A percentile compares a stretch with the other conserved stretches of the same genome.
Evolutionary conservation across 805 yeast genomes (phyloP).

Genomic region (Lipomyces yamadae): DNA sequence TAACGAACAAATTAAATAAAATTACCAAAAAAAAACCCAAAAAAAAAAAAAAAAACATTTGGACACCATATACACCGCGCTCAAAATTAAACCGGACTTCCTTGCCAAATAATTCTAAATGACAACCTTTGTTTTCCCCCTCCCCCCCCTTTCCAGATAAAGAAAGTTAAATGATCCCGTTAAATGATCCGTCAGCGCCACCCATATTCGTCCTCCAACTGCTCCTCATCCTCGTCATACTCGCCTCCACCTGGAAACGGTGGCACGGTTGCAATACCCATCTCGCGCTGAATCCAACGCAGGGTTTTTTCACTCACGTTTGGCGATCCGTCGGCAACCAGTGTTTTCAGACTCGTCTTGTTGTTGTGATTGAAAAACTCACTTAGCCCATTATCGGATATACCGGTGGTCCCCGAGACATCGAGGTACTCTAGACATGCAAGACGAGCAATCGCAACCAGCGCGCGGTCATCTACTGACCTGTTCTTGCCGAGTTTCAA

Average conservation of each 20-base stretch:
- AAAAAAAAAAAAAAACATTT: no score
- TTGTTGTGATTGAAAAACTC: slow-evolving; percentile 6
- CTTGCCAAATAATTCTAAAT: no score
- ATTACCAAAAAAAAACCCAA: no score
- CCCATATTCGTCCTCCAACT: not conserved
- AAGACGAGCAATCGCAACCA: slow-evolving; percentile 22
- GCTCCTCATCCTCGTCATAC: not conserved
- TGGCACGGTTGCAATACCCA: not conserved
- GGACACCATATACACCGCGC: no score
- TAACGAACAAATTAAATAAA: no score
- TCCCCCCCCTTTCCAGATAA: no score
- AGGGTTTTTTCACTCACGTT: slow-evolving; percentile 18
- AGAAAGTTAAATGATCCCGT: no score
- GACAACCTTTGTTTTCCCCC: no score
- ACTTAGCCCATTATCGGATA: slow-evolving; percentile 24
- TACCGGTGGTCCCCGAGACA: slow-evolving; percentile 25
- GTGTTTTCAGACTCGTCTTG: slow-evolving; percentile 4
- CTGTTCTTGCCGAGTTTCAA: slow-evolving; percentile 27
- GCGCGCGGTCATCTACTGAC: slow-evolving; percentile 25
- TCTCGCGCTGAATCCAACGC: slow-evolving; percentile 11
- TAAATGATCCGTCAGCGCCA: not conserved
- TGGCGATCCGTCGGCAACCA: slow-evolving; percentile 23
- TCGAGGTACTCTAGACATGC: slow-evolving; percentile 18
- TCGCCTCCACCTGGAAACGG: not conserved
- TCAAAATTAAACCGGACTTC: no score